Base-by-base conservation (phyloP, 225 moss, liverwort and hornwort species). In the Physcomitrium patens region DNA sequence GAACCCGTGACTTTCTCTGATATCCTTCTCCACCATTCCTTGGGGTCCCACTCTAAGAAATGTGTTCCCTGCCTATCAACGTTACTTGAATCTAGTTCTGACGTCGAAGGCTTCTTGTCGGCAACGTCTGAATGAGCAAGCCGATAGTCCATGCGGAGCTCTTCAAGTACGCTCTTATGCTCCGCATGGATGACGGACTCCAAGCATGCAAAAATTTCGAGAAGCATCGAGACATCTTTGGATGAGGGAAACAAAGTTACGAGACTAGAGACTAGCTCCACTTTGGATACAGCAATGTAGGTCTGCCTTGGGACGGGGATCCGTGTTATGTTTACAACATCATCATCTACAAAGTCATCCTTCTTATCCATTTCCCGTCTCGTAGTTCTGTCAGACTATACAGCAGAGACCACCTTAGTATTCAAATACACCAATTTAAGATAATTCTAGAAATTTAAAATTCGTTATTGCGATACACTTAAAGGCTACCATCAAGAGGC, bases 231-330 rank as follows among this genome's bases (percentile, higher is more conserved):
- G 27, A 84, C 81, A 49, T 87, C 89, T 59, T 83, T 67, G 28
- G 77, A 73, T 60, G 90, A 84, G 63, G 83, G 70, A 73, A 74
- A 76, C 3, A 81, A 77, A 66, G 85, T 69, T 59, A 91, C 73
- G 60, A 93, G 90, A 46, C 83, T 87, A 71, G 90, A 88, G 46
- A 96, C 91, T 49, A 96, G 87, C 76, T 96, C 91, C 80, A 88
- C 89, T 86, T 96, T 96, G 56, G 91, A 75, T 73, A 89, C 86
- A 14, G 88, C 78, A 57, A 96, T 96, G 28, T 86, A 93, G 60
- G 81, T 89, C 74, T 96, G 91, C 87, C 95, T 91, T 19, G 91
- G 86, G 13, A 96, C 95, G 19, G 87, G 84, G 78, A 96, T 93
- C 28, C 86, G 85, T 18, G 95, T 89, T 16, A 96, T 90, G 51